Evolutionary conservation across 441 rosid genomes (phyloP), one percentile per base, ranked within the genome.

Genomic region (Isatis lusitanica): DNA sequence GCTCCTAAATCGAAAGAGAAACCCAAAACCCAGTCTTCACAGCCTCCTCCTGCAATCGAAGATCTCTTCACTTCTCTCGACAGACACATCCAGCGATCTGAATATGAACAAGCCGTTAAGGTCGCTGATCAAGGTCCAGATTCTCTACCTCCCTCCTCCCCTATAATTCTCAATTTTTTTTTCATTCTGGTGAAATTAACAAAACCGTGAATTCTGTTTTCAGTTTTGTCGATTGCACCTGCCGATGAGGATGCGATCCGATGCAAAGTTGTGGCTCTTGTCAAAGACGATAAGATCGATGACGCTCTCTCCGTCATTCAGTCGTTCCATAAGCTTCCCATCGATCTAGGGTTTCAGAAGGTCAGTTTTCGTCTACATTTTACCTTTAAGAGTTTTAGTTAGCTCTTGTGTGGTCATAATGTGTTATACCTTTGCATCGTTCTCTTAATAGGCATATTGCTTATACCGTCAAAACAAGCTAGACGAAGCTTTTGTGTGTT

Each of bases 181-280:
- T 38, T 1, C 5, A 15, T 5, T 70, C 11, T 44, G 3, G 2
- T 47, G 9, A 50, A 36, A 17, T 44, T 17, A 8, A 44, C 24
- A 35, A 9, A 35, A 6, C 15, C 15, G 8, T 33, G 16, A n/a
- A 63, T 17, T 26, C 66, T 18, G 58, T 30, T 58, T 70, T 72
- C 86, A 90, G 96, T 90, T 58, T 78, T 90, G 16, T 77, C 86
- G 6, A 63, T 81, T 40, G 74, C 79, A 63, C 91, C 92, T 24
- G 70, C 79, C 59, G 94, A 91, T 50, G 98, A 87, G 81, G 99
- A 94, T 64, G 96, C 97, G 36, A 74, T 89, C 78, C 83, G 85
- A 71, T 92, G 99, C 83, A 90, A 94, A 78, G 86, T 90, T n/a
- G 97, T 88, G 78, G 89, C 94, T 33, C 63, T 94, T 75, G 82